phyloP scores from a whole-genome alignment of 495 filamentous ascomycete genomes.

The Mycothermus thermophilus region DNA sequence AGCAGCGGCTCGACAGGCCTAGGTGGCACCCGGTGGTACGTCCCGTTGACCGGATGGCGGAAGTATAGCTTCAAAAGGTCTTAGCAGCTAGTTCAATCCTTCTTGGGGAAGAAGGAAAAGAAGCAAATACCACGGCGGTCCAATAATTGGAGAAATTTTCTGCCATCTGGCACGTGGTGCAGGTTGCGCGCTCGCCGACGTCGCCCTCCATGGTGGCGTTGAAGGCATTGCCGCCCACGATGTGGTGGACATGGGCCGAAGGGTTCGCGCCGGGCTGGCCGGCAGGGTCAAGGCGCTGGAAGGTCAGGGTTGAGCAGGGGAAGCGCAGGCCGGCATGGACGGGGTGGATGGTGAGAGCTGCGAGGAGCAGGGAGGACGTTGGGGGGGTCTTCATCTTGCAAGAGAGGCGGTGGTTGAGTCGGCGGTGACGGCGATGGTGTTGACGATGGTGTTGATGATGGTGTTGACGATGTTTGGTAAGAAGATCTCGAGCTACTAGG shows the following conservation, averaged over 20 bases:
- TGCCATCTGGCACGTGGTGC: slow-evolving; percentile 16
- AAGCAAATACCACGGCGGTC: slow-evolving; percentile 34
- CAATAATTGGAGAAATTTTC: slow-evolving; percentile 24
- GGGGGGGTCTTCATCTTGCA: slow-evolving; percentile 7
- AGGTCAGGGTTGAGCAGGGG: slow-evolving; percentile 6
- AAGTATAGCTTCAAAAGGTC: no score
- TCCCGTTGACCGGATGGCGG: no score
- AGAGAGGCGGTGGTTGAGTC: no score
- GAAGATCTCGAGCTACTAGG: no score
- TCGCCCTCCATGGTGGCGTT: slow-evolving; percentile 37
- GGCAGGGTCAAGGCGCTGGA: slow-evolving; percentile 33
- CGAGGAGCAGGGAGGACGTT: no score
- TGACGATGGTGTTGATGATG: no score
- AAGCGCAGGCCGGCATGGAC: slow-evolving; percentile 9
- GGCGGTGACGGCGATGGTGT: no score
- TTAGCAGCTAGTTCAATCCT: no score
- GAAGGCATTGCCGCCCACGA: slow-evolving; percentile 38
- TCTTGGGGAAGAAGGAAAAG: no score
- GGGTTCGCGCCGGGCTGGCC: slow-evolving; percentile 27
- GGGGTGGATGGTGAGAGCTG: neutral
- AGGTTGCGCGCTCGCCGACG: slow-evolving; percentile 26
- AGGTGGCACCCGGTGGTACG: slow-evolving; percentile 26
- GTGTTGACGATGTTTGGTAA: no score
- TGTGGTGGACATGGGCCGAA: slow-evolving; percentile 34
- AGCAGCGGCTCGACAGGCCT: slow-evolving; percentile 29